Base-by-base conservation (phyloP, 441 rosid species). In the Daphne laureola region DNA sequence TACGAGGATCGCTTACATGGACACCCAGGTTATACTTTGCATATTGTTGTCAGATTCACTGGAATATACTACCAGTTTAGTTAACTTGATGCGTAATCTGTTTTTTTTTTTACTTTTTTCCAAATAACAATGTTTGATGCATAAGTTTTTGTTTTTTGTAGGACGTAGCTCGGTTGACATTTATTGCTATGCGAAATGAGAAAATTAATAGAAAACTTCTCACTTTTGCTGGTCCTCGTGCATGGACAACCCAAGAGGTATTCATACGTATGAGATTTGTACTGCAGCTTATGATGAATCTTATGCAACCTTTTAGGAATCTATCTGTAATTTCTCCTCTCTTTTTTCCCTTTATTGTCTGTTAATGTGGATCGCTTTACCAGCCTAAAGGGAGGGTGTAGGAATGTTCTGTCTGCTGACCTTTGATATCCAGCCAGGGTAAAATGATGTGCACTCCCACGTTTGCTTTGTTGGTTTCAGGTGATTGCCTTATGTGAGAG, bases 241-340 rank as follows among this genome's bases (percentile, higher is more conserved):
- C 96, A 4, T 92, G 98, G 98, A 88, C 96, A 63, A 86, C 92
- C 8, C 96, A 88, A 73, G 98, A 92, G 91, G 98, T 84, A 84
- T 31, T 31, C 9, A 31, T 13, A 2, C 27, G 44, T 31, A 18
- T 44, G 51, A 27, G 8, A 27, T 55, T 27, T 26, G 2, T 14
- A 0, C 23, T 57, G 40, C 21, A 18, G 54, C 36, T 40, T n/a
- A 3, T 1, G 26, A 47, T 17, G 35, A 17, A 36, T 46, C 14
- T 46, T 8, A 15, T 27, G 13, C 18, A 3, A 53, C 40, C 18
- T 21, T 25, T 26, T 25, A 2, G 17, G 31, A 43, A 44, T 60
- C 8, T 31, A 23, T 15, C 26, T 31, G 12, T 17, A 41, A 3
- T 8, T 23, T 43, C 8, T 14, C 38, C 43, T 31, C 8, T 7